Conservation (phyloP, 2,329 filamentous ascomycete genomes). For the Aspergillus fructus region DNA sequence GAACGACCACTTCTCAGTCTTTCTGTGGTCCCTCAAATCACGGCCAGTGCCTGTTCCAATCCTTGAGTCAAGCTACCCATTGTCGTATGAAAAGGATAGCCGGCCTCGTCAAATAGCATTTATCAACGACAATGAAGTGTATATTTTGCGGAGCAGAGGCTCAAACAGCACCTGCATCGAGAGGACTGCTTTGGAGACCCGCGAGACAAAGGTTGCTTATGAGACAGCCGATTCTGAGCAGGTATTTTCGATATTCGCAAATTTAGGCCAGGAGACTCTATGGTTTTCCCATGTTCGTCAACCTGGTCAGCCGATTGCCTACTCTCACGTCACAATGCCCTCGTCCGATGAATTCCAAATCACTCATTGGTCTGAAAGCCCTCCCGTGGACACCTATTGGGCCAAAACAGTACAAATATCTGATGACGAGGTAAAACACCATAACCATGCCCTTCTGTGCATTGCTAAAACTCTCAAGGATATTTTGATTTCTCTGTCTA, state of each 20-base stretch:
- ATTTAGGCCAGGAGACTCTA: constrained; percentile 33
- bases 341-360: constrained; percentile 19
- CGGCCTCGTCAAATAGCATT: constrained; percentile 50
- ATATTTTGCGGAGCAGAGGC: constrained; percentile 40
- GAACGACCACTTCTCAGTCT: constrained; percentile 64
- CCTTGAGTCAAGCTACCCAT: constrained; percentile 39
- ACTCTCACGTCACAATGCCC: constrained; percentile 29
- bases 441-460: not conserved
- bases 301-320: constrained; percentile 27
- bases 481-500: constrained; percentile 65
- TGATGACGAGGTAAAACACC: constrained; percentile 38
- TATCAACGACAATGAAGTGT: constrained; percentile 41
- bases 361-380: constrained; percentile 31
- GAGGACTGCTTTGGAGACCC: constrained; percentile 35
- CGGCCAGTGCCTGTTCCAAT: constrained; percentile 37
- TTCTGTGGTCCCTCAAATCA: constrained; percentile 62
- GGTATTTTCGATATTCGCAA: constrained; percentile 38
- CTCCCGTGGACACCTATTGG: constrained; percentile 39
- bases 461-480: constrained; percentile 33
- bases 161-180: constrained; percentile 31
- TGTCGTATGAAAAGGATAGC: constrained; percentile 27
- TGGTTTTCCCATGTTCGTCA: constrained; percentile 37
- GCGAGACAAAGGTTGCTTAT: constrained; percentile 30
- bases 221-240: constrained; percentile 33
- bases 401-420: constrained; percentile 36